Evolutionary conservation across 2,329 filamentous ascomycete species (phyloP), one percentile per base, ranked within the genome.

Genomic region (Teratosphaeria epicoccoides): DNA sequence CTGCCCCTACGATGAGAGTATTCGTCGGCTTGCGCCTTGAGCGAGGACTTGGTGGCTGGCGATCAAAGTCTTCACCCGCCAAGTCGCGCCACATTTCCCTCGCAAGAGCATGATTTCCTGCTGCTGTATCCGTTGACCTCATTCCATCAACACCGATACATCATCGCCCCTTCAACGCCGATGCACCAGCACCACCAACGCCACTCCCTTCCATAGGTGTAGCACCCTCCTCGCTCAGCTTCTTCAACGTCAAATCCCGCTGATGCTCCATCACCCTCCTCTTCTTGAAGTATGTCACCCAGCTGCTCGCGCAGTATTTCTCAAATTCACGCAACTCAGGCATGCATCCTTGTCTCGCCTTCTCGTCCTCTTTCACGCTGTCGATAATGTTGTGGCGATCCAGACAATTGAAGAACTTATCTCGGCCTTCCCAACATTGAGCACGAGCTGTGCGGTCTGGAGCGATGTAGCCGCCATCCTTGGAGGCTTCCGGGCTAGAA

Each of bases 201-300:
- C 22, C 46, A 9, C 43, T 46, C 10, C 43, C 20, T 24, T 61
- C 53, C 55, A 64, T 57, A 9, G 53, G 50, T 46, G 57, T 59
- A 67, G 66, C 67, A 11, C 71, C 71, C 64, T 77, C 64, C 59
- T 70, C 67, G 65, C 71, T 68, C 61, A 95, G 79, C 66, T 82
- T 81, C 62, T 85, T 84, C 58, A 95, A 74, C 23, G 88, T 85
- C 71, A 83, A 76, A 64, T 87, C 84, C 71, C 91, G 88, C 62
- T 95, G 87, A 65, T 87, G 79, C 61, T 98, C 93, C 72, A 94
- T 91, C 29, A 97, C 88, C 63, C 93, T 79, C 73, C 89, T 86
- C 71, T 96, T 90, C 76, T 97, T 96, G 73, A 98, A 98, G 71
- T 98, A 97, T 71, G 89, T 88, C 55, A 96, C 93, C 93, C 93